A percentile compares a stretch with the other conserved stretches of the same genome.
Conservation (phyloP, 257 asterid genomes). For the Mitragyna speciosa region DNA sequence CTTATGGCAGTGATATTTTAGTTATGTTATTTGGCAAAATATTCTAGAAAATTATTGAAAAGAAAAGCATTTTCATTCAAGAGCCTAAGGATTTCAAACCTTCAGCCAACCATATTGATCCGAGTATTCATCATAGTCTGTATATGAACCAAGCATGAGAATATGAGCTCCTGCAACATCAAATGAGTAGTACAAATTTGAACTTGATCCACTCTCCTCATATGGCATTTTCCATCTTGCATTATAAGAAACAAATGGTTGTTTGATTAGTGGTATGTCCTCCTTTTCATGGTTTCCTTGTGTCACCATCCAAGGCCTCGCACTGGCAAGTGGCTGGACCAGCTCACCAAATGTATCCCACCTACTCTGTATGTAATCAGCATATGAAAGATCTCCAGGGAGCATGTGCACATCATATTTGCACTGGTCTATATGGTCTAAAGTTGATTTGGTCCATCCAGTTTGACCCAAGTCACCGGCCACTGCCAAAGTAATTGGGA, state of each 20-base stretch:
- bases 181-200: conserved; percentile 85
- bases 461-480: conserved; percentile 98
- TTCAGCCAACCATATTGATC: conserved; percentile 80
- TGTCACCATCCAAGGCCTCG: conserved; percentile 99
- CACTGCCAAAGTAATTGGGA: conserved; percentile 83
- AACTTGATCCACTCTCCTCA: conserved; percentile 72
- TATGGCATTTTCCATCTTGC: conserved; percentile 98
- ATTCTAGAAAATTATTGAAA: neutral
- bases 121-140: conserved; percentile 59
- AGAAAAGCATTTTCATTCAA: neutral
- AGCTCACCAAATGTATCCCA: conserved; percentile 97
- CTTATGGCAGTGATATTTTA: neutral
- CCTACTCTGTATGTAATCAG: conserved; percentile 69
- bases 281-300: conserved; percentile 96
- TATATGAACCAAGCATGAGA: conserved; percentile 86
- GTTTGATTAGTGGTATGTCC: conserved; percentile 50
- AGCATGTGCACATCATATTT: conserved; percentile 74
- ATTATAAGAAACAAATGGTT: conserved; percentile 64
- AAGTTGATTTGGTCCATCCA: conserved; percentile 86
- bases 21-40: neutral
- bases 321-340: conserved; percentile 92
- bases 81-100: conserved; percentile 42
- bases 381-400: conserved; percentile 95
- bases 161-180: conserved; percentile 87
- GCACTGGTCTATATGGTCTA: conserved; percentile 64